Evolutionary conservation across 148 eudicot species (phyloP), one percentile per base, ranked within the genome.

Genomic region (Silene latifolia): DNA sequence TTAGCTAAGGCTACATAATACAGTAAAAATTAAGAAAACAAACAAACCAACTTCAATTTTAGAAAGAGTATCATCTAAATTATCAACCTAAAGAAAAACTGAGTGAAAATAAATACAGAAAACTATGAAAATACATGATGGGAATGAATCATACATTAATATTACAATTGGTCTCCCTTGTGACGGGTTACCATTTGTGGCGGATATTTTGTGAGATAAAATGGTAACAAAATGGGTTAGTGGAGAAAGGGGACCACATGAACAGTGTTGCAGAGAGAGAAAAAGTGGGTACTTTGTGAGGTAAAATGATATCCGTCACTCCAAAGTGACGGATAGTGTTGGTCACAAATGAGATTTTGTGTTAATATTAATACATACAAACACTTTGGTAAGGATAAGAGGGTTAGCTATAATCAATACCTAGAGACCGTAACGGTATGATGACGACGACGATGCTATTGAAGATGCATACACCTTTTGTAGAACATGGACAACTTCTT

Each of bases 401-500:
- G 72, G 69, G 69, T 75, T 65, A 64, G 74, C 44, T 60, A 53
- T 54, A 48, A 14, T 60, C 57, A 77, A 71, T 47, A 72, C 46
- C 76, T 80, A 74, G 70, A 78, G 79, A 71, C 77, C 86, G 73
- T 78, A 80, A 78, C 70, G 77, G 72, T 78, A 77, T 32, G 84
- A 48, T 57, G 32, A 29, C 4, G 32, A 29, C 4, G 78, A 56
- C 67, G 81, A 60, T 48, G 78, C 21, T 58, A 64, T 27, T 10
- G 56, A 20, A 54, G 80, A 77, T 68, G 82, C 64, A 51, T 94
- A 86, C 61, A 91, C 78, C 81, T 85, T 91, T 73, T 91, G 94
- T 47, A 91, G 86, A 46, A 81, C 85, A 61, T 90, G 96, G 4
- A 95, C 84, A 13, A 80, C 91, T 83, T 95, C 98, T 82, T 89